Base-by-base conservation (phyloP, 176 grass and related monocot genomes). In the Alloteropsis semialata region DNA sequence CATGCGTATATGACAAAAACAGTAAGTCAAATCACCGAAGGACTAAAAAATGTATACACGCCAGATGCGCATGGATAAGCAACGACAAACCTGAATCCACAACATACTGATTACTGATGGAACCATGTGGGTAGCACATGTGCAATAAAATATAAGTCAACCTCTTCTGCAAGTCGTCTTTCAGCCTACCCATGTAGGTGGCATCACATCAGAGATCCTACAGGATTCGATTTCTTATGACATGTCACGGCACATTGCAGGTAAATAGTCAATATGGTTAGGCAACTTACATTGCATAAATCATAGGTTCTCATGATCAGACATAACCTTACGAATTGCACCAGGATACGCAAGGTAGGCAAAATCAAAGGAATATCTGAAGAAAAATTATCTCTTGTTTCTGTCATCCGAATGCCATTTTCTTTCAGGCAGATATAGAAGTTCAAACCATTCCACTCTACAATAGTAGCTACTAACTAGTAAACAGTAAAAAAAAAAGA, bases 251-350 rank as follows among this genome's bases (percentile, higher is more conserved):
- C 65, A 82, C 24, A 45, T 72, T 50, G 15, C 18, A 78, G 82
- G 67, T 58, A 79, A 87, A 84, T 67, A 70, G 91, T 92, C 84
- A 81, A 73, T 45, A 33, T 77, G 72, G 70, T 87, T 87, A 89
- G 81, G 91, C 64, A 92, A 79, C 73, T 53, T 84, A 70, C 74
- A 71, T 21, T 57, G 14, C 9, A 79, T 38, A 63, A 63, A 65
- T 57, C 64, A 39, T 53, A 38, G 69, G 42, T 82, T 39, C 17
- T 65, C 5, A 7, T 83, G 18, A 85, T 41, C 60, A 81, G 87
- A 75, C 71, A 76, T 44, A 50, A 70, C 29, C 27, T 82, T 63
- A 78, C 34, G 30, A 59, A 66, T 79, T 84, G 53, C 36, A 63
- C 25, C 74, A 79, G 53, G 59, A 84, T 83, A 84, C 3, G 13